phyloP scores from a whole-genome alignment of 345 rosid species.

The Arabidopsis suecica region DNA sequence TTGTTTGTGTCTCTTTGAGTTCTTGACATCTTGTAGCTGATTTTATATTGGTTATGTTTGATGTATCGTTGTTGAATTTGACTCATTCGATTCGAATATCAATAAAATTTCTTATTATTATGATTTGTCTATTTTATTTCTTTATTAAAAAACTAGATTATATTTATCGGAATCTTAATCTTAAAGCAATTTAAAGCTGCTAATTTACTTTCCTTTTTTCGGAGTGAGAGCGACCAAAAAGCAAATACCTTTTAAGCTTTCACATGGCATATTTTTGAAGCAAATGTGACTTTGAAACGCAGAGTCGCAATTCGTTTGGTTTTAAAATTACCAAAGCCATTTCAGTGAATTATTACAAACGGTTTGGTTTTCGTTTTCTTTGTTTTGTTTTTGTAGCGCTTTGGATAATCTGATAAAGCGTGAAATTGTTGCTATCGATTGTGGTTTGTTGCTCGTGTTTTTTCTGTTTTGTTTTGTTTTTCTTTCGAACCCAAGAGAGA shows the following conservation, averaged over 20 bases:
- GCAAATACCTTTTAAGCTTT: constrained; percentile 32
- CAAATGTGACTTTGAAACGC: neutral
- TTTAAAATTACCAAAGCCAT: too few species aligned
- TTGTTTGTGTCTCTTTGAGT: constrained; percentile 33
- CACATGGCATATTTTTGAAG: constrained; percentile 31
- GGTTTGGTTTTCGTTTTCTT: too few species aligned
- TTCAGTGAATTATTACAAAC: too few species aligned
- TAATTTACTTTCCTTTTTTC: constrained; percentile 7
- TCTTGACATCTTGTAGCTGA: constrained; percentile 36
- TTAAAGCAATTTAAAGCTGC: constrained; percentile 41
- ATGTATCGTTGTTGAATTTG: constrained; percentile 31
- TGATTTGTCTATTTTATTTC: neutral
- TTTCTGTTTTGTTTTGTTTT: too few species aligned
- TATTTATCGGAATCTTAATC: constrained; percentile 16
- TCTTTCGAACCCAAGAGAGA: too few species aligned
- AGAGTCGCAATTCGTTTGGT: too few species aligned
- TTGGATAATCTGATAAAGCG: too few species aligned
- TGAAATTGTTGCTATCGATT: too few species aligned
- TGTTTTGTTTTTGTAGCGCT: too few species aligned
- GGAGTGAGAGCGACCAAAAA: constrained; percentile 18
- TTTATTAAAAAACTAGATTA: neutral
- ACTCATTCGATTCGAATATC: constrained; percentile 36
- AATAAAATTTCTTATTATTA: constrained; percentile 16
- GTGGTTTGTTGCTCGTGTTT: too few species aligned
- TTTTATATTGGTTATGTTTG: constrained; percentile 20